These are phyloP conservation scores for Pinus tabuliformis DNA, from an alignment of 75 land plant species.

Conservation along the genomic window DNA sequence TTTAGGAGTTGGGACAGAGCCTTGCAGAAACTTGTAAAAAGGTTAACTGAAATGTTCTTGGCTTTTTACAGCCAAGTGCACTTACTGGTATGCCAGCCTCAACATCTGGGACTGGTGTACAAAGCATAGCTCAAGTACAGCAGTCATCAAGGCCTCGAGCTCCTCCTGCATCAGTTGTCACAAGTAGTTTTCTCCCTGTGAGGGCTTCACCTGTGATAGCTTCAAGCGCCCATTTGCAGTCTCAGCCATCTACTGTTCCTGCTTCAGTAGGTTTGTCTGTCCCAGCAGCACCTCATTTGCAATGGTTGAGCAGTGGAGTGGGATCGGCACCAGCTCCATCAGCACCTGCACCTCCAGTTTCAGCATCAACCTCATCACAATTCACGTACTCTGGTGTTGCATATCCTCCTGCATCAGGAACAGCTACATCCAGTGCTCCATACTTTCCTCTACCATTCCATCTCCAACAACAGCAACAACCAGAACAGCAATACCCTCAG, in stretches of 20 bases:
- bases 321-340: slow-evolving; percentile 10
- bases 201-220: slow-evolving; percentile 8
- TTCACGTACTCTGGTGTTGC: slow-evolving; percentile 29
- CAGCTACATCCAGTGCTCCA: slow-evolving; percentile 24
- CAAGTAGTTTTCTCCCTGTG: background rate
- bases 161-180: background rate
- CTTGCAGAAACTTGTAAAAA: background rate
- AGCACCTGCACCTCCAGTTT: slow-evolving; percentile 16
- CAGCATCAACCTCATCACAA: slow-evolving; percentile 32
- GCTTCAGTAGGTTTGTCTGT: background rate
- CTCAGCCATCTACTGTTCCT: slow-evolving; percentile 1
- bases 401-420: slow-evolving; percentile 17
- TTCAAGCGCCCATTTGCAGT: slow-evolving; percentile 5
- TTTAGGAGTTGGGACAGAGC: background rate
- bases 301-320: slow-evolving; percentile 2
- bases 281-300: slow-evolving; percentile 1
- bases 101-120: background rate
- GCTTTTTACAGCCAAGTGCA: background rate
- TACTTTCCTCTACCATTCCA: slow-evolving; percentile 86
- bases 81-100: slow-evolving; percentile 1
- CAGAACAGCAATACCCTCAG: slow-evolving; percentile 24
- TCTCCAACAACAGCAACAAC: slow-evolving; percentile 39
- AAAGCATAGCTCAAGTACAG: background rate
- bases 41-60: background rate
- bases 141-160: slow-evolving; percentile 4